These are phyloP conservation scores for Epipyxis sp. DNA, from an alignment of 108 stramenopile genomes.

Conservation along the genomic window DNA sequence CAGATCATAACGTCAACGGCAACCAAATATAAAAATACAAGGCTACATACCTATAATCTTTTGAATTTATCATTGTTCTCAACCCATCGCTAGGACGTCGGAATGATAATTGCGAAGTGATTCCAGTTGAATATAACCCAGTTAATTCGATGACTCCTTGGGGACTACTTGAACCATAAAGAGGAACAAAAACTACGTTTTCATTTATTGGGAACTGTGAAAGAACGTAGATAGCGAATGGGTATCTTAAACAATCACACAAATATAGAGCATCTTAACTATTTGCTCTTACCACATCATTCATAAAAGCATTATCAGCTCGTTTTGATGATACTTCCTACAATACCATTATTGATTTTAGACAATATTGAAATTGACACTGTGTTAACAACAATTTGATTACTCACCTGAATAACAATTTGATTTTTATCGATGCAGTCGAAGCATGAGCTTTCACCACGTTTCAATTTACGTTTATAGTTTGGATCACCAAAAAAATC, in stretches of 20 bases:
- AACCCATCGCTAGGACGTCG: neutral
- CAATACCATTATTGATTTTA: too few species aligned
- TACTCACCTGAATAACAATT: conserved; percentile 19
- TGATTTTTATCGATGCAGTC: neutral
- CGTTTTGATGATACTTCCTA: too few species aligned
- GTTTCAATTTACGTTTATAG: neutral
- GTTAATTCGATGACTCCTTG: conserved; percentile 15
- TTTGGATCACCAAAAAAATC: conserved; percentile 7
- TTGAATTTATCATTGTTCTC: neutral
- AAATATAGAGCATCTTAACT: too few species aligned
- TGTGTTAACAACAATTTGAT: neutral
- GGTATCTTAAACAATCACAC: too few species aligned
- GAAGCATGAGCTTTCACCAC: neutral
- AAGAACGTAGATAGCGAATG: too few species aligned
- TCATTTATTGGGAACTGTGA: neutral
- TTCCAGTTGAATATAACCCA: neutral
- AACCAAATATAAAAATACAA: neutral
- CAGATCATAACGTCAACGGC: neutral
- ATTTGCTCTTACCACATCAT: too few species aligned
- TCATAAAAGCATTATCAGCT: neutral
- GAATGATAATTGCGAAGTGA: neutral
- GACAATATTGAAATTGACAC: neutral
- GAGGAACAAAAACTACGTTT: conserved; percentile 12
- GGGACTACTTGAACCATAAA: neutral
- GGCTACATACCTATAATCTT: conserved; percentile 13